Evolutionary conservation across 2,329 filamentous ascomycete genomes (phyloP), one percentile per base, ranked within the genome.

Genomic region (Cryphonectria parasitica): DNA sequence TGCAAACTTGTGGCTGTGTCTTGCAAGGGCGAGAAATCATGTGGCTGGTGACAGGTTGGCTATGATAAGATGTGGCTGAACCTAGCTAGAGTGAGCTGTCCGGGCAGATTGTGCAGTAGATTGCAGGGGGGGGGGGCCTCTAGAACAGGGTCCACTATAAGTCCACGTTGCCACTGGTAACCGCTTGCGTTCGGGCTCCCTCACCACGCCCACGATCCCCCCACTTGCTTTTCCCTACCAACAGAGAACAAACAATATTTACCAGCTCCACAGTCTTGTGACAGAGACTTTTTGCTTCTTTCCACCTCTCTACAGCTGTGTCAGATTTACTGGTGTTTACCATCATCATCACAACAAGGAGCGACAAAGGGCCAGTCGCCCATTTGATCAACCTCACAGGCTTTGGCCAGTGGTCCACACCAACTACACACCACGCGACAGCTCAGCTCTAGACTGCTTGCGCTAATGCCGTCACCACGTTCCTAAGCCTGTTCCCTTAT

Each of bases 201-300:
- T 68, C 56, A n/a, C 39, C n/a, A 39, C 66, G 17, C 7, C 66
- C 19, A 34, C 15, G 8, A 22, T 43, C 34, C 25, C 34, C 25
- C 54, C 25, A 39, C n/a, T 17, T n/a, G 25, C n/a, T 39, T 49
- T 43, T 25, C 2, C 15, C 39, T 45, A 43, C 17, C 54, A 63
- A 36, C 54, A 39, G 54, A 68, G 41, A 36, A 13, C 66, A 68
- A 63, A 15, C 66, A 68, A 68, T 68, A 54, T 68, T 68, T 68
- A 68, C 66, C 66, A 62, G 58, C 66, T 68, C 66, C 66, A 68
- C 66, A 49, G 13, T 45, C 34, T 36, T 67, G 65, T 56, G 54
- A 61, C 65, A 25, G 15, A 58, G 25, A 28, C 41, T 63, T 61
- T 39, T 28, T 62, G 15, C 22, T 62, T 34, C 28, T 63, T 25